phyloP scores from a whole-genome alignment of 768 basidiomycete genomes.

The Baorangia bicolor region DNA sequence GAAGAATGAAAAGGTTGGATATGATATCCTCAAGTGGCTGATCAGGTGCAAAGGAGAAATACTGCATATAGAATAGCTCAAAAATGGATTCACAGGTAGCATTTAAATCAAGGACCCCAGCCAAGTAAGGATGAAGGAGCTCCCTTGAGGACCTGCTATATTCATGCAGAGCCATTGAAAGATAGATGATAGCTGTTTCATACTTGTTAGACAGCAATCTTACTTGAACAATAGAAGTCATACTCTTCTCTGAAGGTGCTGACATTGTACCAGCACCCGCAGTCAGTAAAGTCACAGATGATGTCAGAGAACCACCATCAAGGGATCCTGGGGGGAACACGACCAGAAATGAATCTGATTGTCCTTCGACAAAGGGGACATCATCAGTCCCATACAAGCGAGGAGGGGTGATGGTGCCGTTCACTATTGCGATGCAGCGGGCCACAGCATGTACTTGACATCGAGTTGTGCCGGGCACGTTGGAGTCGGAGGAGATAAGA shows the following conservation, averaged over 20 bases:
- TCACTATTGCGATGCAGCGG: slow-evolving; percentile 51
- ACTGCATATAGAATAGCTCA: slow-evolving; percentile 56
- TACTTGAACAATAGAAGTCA: neutral
- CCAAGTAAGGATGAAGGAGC: slow-evolving; percentile 54
- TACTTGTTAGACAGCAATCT: neutral
- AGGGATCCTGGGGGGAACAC: slow-evolving; percentile 74
- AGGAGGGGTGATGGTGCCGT: slow-evolving; percentile 30
- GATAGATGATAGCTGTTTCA: slow-evolving; percentile 55
- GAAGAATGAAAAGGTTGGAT: slow-evolving; percentile 17
- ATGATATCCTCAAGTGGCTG: neutral
- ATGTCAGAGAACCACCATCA: slow-evolving; percentile 42
- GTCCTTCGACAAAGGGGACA: slow-evolving; percentile 14
- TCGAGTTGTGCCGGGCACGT: neutral
- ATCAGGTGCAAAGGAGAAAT: slow-evolving; percentile 15
- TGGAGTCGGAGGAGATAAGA: slow-evolving; percentile 5
- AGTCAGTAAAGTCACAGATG: slow-evolving; percentile 59
- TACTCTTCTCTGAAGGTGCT: slow-evolving; percentile 68
- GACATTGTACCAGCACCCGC: slow-evolving; percentile 75
- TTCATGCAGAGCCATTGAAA: slow-evolving; percentile 48
- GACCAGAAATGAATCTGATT: slow-evolving; percentile 61
- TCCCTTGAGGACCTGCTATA: slow-evolving; percentile 34
- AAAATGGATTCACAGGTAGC: slow-evolving; percentile 38
- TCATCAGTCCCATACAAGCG: slow-evolving; percentile 29
- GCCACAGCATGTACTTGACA: slow-evolving; percentile 33
- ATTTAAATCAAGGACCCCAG: slow-evolving; percentile 37